Evolutionary conservation across 2,329 filamentous ascomycete genomes (phyloP).

Genomic region (Arachnomyces sp.): DNA sequence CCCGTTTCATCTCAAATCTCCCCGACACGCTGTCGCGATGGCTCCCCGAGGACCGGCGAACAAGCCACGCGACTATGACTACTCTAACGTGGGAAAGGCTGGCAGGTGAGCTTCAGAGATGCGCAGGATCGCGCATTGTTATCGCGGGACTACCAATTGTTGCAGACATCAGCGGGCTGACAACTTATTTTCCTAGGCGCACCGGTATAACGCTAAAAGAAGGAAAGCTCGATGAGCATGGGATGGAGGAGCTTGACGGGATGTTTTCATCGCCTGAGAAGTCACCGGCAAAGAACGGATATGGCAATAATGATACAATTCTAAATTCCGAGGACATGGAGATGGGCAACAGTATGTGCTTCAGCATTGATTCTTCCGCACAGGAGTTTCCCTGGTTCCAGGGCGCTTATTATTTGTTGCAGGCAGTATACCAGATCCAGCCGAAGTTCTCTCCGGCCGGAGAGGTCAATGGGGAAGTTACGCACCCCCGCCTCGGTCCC

Average conservation of each 20-base stretch:
- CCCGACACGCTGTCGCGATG: conserved; percentile 20
- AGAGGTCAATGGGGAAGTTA: conserved; percentile 27
- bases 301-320: conserved; percentile 35
- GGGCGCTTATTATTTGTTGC: conserved; percentile 1
- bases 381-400: too few species aligned
- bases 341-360: conserved; percentile 50
- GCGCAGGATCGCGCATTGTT: too few species aligned
- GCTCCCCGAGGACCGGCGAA: conserved; percentile 29
- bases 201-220: conserved; percentile 79
- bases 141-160: conserved; percentile 1
- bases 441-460: conserved; percentile 31
- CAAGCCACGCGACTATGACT: conserved; percentile 40
- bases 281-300: conserved; percentile 34
- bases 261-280: conserved; percentile 84
- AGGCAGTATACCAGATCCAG: conserved; percentile 35
- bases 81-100: conserved; percentile 39
- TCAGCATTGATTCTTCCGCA: conserved; percentile 1
- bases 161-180: conserved; percentile 20
- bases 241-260: conserved; percentile 77
- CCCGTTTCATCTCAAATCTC: conserved; percentile 6
- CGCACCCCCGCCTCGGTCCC: conserved; percentile 33
- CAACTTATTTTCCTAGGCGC: conserved; percentile 51
- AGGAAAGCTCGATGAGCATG: conserved; percentile 78
- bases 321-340: conserved; percentile 54
- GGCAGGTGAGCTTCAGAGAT: conserved; percentile 31